Conservation (phyloP, 2,329 filamentous ascomycete species). For the Fonsecaea nubica region DNA sequence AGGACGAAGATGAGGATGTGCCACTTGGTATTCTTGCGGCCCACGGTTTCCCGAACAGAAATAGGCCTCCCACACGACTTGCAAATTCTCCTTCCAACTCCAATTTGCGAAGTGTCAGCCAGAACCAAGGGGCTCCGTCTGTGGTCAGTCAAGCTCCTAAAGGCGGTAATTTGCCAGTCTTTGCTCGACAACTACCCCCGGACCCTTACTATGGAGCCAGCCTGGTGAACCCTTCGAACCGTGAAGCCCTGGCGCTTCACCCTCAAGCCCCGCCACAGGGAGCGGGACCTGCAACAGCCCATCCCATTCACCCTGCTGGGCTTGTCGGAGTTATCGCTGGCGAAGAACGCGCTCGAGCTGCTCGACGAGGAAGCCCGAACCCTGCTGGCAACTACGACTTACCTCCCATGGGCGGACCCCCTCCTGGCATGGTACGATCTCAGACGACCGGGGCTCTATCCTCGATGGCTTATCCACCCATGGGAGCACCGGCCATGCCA, state of each 20-base stretch:
- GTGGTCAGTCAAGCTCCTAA: conserved; percentile 54
- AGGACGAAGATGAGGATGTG: conserved; percentile 85
- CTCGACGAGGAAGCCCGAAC: conserved; percentile 79
- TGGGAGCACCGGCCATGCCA: conserved; percentile 29
- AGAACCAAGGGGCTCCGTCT: conserved; percentile 63
- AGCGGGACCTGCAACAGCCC: conserved; percentile 37
- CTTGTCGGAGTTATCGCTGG: conserved; percentile 86
- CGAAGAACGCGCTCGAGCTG: conserved; percentile 78
- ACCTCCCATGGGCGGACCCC: conserved; percentile 38
- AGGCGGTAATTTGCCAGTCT: conserved; percentile 71
- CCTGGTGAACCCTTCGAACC: conserved; percentile 72
- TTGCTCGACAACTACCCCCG: conserved; percentile 79
- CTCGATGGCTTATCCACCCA: conserved; percentile 34
- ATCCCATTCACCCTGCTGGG: conserved; percentile 69
- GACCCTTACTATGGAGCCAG: conserved; percentile 85
- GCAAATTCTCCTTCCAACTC: conserved; percentile 71
- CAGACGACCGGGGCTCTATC: conserved; percentile 47
- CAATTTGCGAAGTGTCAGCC: conserved; percentile 59
- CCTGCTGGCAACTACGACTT: conserved; percentile 55
- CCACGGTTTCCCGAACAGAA: conserved; percentile 83
- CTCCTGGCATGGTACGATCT: conserved; percentile 46
- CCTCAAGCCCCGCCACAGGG: conserved; percentile 45
- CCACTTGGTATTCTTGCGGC: conserved; percentile 85
- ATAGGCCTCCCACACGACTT: conserved; percentile 73
- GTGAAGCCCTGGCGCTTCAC: conserved; percentile 76